A percentile compares a stretch with the other conserved stretches of the same genome.
phyloP scores from a whole-genome alignment of 331 rosid species.

The Pyracantha coccinea region DNA sequence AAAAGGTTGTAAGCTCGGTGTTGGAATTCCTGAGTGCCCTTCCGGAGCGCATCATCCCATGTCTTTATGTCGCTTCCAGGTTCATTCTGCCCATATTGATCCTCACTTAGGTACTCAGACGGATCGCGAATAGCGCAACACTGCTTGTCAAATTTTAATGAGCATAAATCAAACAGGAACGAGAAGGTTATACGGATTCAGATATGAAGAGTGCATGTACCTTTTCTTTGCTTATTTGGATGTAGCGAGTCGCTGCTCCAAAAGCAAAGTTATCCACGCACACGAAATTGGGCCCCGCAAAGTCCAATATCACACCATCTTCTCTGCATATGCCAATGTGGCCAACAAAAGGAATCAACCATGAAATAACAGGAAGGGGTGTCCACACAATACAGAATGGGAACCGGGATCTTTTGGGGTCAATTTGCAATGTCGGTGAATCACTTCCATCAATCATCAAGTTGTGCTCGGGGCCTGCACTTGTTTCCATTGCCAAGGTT shows the following conservation, averaged over 20 bases:
- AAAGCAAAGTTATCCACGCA: conserved; percentile 80
- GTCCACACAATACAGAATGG: conserved; percentile 97
- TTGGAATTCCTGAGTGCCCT: conserved; percentile 83
- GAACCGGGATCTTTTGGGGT: conserved; percentile 69
- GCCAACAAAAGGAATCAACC: conserved; percentile 92
- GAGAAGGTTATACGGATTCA: neutral
- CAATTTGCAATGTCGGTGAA: conserved; percentile 49
- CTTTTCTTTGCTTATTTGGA: conserved; percentile 65
- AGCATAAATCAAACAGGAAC: conserved; percentile 20
- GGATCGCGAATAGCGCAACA: conserved; percentile 34
- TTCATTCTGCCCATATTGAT: conserved; percentile 33
- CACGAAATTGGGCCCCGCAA: conserved; percentile 93
- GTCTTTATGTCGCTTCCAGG: conserved; percentile 36
- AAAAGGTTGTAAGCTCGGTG: conserved; percentile 74
- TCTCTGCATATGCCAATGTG: conserved; percentile 95
- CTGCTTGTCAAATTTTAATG: conserved; percentile 31
- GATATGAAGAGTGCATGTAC: conserved; percentile 21
- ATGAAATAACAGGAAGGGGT: conserved; percentile 88
- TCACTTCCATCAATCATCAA: conserved; percentile 38
- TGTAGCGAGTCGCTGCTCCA: conserved; percentile 78
- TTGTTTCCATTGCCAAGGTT: conserved; percentile 48
- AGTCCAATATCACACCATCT: conserved; percentile 94
- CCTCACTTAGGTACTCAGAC: conserved; percentile 26
- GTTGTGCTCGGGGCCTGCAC: conserved; percentile 38
- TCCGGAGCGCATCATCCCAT: conserved; percentile 78